phyloP scores from a whole-genome alignment of 2,329 filamentous ascomycete species.

The Parascedosporium putredinis region DNA sequence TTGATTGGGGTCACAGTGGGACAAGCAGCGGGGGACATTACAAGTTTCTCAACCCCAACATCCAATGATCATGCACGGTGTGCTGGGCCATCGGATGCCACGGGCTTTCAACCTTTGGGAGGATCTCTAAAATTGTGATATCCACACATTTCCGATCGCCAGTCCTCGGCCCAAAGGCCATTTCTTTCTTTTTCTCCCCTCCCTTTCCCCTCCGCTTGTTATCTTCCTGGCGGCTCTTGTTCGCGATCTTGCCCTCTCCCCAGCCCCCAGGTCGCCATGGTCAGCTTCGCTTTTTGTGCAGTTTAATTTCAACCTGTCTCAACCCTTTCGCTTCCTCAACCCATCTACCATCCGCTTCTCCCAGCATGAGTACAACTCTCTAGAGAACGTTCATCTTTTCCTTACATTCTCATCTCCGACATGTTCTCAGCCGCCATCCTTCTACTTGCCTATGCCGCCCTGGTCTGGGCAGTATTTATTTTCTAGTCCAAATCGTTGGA shows the following conservation, averaged over 20 bases:
- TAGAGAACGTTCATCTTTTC: conserved; percentile 24
- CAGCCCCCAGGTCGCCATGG: background rate
- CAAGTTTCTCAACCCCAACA: background rate
- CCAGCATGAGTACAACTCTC: conserved; percentile 13
- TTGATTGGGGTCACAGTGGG: background rate
- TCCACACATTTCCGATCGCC: background rate
- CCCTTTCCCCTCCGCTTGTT: too few species aligned
- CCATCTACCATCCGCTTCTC: background rate
- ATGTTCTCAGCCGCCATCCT: background rate
- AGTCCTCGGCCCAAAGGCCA: background rate
- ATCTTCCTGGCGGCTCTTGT: too few species aligned
- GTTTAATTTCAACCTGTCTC: background rate
- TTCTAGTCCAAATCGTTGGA: conserved; percentile 46
- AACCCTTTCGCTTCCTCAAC: background rate
- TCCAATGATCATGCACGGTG: background rate
- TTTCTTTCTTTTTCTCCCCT: background rate
- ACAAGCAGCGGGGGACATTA: background rate
- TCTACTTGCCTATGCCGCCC: conserved; percentile 30
- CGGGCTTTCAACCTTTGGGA: background rate
- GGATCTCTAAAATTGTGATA: background rate
- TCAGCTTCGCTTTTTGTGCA: background rate
- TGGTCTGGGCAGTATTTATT: conserved; percentile 43
- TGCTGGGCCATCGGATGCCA: background rate
- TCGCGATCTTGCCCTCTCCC: background rate
- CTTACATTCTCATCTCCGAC: conserved; percentile 1